Conservation (phyloP, 441 rosid genomes). For the Monsonia emarginata region DNA sequence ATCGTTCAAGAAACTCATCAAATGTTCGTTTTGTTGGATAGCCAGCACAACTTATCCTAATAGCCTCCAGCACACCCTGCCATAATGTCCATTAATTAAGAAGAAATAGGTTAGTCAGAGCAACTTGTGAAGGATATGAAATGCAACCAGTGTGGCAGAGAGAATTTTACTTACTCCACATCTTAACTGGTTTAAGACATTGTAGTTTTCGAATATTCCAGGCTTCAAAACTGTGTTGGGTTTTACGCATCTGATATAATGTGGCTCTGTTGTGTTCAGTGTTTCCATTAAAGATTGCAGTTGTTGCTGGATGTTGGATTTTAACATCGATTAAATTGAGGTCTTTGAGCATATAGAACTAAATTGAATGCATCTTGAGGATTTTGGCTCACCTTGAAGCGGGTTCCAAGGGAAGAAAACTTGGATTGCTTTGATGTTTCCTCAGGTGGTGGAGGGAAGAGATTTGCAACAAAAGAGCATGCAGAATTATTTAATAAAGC, state of each 20-base stretch:
- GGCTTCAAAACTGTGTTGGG: conserved; percentile 97
- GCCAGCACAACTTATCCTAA: conserved; percentile 99
- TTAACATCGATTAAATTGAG: conserved; percentile 19
- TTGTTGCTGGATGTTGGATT: conserved; percentile 56
- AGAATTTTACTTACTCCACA: conserved; percentile 82
- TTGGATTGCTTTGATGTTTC: conserved; percentile 93
- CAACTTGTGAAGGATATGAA: neutral
- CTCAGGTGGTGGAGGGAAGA: conserved; percentile 84
- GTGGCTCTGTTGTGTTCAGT: conserved; percentile 89
- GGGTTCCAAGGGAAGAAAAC: conserved; percentile 95
- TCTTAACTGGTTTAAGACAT: conserved; percentile 89
- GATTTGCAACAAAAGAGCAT: conserved; percentile 68
- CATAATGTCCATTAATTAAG: conserved; percentile 3
- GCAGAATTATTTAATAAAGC: conserved; percentile 75
- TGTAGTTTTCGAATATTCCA: conserved; percentile 83
- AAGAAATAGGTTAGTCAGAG: conserved; percentile 7
- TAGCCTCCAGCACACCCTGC: conserved; percentile 99
- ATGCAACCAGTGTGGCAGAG: conserved; percentile 11
- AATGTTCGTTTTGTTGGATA: conserved; percentile 96
- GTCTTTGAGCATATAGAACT: conserved; percentile 12
- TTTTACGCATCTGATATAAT: conserved; percentile 99
- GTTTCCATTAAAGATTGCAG: conserved; percentile 99
- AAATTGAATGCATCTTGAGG: conserved; percentile 9
- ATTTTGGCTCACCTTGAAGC: conserved; percentile 68
- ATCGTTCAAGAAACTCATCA: conserved; percentile 92